phyloP scores from a whole-genome alignment of 2,329 filamentous ascomycete genomes.

The Aspergillus latus region DNA sequence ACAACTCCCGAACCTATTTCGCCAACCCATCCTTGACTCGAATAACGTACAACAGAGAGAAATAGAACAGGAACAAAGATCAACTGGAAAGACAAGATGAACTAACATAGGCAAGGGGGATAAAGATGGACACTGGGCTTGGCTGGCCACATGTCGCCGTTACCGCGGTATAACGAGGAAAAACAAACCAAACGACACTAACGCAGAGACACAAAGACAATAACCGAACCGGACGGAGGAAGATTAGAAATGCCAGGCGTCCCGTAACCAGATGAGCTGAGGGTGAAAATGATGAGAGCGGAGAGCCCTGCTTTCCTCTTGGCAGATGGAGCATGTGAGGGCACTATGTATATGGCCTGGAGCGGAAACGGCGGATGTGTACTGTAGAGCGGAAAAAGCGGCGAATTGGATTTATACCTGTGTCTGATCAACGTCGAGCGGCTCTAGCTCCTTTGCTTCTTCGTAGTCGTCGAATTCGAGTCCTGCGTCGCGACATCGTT shows the following conservation, averaged over 20 bases:
- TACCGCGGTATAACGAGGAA: conserved; percentile 11
- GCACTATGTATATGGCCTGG: conserved; percentile 24
- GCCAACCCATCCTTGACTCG: conserved; percentile 29
- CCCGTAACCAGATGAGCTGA: conserved; percentile 12
- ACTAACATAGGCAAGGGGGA: conserved; percentile 9
- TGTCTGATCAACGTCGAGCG: conserved; percentile 37
- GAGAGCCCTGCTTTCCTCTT: conserved; percentile 23
- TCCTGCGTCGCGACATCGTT: conserved; percentile 48
- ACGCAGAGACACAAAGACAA: not conserved
- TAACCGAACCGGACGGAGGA: conserved; percentile 4
- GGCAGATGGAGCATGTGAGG: conserved; percentile 27
- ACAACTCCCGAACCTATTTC: conserved; percentile 34
- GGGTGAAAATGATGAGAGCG: conserved; percentile 13
- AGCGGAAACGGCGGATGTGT: conserved; percentile 1
- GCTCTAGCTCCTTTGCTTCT: conserved; percentile 42
- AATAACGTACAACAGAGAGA: conserved; percentile 24
- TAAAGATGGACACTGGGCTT: not conserved
- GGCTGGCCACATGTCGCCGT: not conserved
- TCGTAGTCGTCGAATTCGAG: conserved; percentile 52
- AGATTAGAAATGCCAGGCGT: not conserved
- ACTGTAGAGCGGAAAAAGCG: not conserved
- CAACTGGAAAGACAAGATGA: conserved; percentile 15
- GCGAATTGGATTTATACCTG: conserved; percentile 16
- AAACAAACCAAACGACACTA: not conserved
- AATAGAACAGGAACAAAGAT: not conserved